phyloP scores from a whole-genome alignment of 495 filamentous ascomycete genomes.

The Aspergillus indologenus region DNA sequence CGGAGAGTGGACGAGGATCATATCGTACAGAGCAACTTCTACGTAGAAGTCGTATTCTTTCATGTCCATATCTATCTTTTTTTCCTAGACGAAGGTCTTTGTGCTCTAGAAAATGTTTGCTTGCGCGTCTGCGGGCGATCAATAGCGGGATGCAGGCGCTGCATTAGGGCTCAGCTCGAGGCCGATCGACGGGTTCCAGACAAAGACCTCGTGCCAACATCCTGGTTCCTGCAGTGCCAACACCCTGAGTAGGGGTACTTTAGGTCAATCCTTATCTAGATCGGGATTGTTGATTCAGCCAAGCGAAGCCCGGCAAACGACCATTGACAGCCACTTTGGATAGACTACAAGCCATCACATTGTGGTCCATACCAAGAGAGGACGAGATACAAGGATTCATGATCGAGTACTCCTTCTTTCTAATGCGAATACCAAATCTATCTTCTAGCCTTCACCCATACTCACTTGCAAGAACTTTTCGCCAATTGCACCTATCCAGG shows the following conservation, averaged over 20 bases:
- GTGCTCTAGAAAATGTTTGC: background rate
- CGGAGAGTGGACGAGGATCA: background rate
- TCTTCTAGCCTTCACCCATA: no score
- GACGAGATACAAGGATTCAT: no score
- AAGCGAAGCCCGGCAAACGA: no score
- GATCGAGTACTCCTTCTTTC: no score
- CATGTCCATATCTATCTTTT: background rate
- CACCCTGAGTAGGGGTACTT: background rate
- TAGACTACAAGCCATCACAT: no score
- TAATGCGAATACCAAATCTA: no score
- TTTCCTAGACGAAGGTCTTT: background rate
- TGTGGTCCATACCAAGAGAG: no score
- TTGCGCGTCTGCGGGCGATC: background rate
- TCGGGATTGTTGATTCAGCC: background rate
- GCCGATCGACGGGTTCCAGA: background rate
- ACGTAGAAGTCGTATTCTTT: no score
- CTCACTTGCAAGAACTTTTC: no score
- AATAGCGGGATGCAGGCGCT: background rate
- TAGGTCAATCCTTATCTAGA: background rate
- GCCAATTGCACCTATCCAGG: no score
- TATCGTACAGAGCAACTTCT: background rate
- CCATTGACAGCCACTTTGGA: no score
- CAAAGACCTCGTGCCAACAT: background rate
- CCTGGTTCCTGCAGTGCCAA: background rate
- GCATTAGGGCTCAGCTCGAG: background rate